These are phyloP conservation scores for Quercus agrifolia DNA, from an alignment of 306 rosid genomes.

Conservation along the genomic window DNA sequence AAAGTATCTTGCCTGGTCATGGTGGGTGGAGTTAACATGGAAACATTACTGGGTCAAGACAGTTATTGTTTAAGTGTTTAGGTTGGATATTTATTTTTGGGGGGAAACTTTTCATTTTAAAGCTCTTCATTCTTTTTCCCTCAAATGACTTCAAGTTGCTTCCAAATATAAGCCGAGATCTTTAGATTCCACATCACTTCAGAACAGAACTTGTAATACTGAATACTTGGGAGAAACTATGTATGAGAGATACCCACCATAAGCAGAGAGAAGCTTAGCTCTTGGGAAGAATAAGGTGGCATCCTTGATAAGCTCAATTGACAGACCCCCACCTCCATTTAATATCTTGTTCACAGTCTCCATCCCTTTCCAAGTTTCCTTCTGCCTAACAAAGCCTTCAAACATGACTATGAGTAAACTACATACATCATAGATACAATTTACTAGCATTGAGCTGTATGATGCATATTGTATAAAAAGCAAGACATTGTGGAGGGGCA, in stretches of 20 bases:
- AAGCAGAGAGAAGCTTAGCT: constrained; percentile 91
- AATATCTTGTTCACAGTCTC: constrained; percentile 66
- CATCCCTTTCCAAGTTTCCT: constrained; percentile 46
- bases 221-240: background rate
- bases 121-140: too few relatives aligned
- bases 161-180: background rate
- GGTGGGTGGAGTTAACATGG: too few relatives aligned
- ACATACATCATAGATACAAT: background rate
- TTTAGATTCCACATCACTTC: background rate
- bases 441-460: background rate
- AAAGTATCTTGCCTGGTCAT: too few relatives aligned
- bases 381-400: constrained; percentile 33
- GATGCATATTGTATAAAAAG: constrained; percentile 4
- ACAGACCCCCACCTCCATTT: constrained; percentile 90
- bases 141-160: background rate
- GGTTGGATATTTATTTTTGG: too few relatives aligned
- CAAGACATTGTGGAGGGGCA: background rate
- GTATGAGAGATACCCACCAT: constrained; percentile 50
- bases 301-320: constrained; percentile 53
- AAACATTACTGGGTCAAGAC: too few relatives aligned
- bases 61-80: too few relatives aligned
- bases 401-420: constrained; percentile 16
- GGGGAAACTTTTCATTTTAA: too few relatives aligned
- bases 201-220: background rate
- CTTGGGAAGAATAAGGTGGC: constrained; percentile 50